Evolutionary conservation across 1,284 basidiomycete species (phyloP).

Genomic region (Ceratobasidium sp.): DNA sequence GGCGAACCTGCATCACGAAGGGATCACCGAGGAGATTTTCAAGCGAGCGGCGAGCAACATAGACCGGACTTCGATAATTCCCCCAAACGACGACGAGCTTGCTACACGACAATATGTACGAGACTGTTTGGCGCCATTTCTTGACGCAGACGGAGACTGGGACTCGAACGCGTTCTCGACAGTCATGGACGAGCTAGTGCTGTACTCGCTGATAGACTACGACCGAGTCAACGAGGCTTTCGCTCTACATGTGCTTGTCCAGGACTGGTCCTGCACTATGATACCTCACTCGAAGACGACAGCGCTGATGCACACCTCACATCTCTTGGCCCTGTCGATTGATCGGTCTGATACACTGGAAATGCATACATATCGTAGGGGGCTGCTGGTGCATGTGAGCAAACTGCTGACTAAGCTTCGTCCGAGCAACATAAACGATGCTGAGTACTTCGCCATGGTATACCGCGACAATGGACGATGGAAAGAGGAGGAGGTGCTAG

Average conservation of each 20-base stretch:
- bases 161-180: too few species aligned
- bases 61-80: too few species aligned
- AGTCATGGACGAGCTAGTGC: too few species aligned
- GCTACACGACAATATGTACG: too few species aligned
- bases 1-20: too few species aligned
- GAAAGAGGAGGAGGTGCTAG: neutral
- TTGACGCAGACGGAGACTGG: too few species aligned
- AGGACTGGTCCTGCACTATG: conserved; percentile 3
- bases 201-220: conserved; percentile 3
- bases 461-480: neutral
- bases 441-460: neutral
- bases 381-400: neutral
- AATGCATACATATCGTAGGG: neutral
- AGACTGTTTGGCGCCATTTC: too few species aligned
- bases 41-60: too few species aligned
- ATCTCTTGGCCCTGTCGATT: neutral
- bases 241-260: conserved; percentile 13
- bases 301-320: neutral
- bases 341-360: neutral
- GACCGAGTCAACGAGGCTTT: conserved; percentile 7
- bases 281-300: neutral
- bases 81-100: too few species aligned
- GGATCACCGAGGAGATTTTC: too few species aligned
- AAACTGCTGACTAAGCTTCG: neutral
- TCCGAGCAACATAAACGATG: too few species aligned